Evolutionary conservation across 2,329 filamentous ascomycete genomes (phyloP), one percentile per base, ranked within the genome.

Genomic region (Xylaria sp.): DNA sequence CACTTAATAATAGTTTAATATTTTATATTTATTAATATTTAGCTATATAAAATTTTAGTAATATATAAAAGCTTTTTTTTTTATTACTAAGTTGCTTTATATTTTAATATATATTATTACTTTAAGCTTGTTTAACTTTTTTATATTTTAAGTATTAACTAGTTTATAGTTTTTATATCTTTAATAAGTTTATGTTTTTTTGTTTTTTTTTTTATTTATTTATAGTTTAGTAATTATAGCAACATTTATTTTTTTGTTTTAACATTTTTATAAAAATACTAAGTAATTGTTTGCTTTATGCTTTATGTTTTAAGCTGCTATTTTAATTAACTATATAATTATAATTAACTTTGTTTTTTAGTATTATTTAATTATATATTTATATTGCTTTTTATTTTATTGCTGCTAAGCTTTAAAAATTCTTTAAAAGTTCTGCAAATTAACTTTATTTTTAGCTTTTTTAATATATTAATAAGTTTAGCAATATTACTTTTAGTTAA

Each of bases 171-270:
- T 47, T 33, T 45, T 36, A 60, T 55, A 55, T 25, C 36, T 38
- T 53, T 38, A 44, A 55, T 54, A 53, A 4, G 1, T 65, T 60
- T 57, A 63, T 31, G 13, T 63, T 58, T 51, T 53, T 51, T 27
- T 60, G 11, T 51, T 58, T 31, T 6, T 27, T 57, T 27, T 36
- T 50, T 49, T 63, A 50, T 63, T 49, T 3, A 56, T 63, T 59
- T 64, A 64, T 39, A 58, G 17, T 45, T 65, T 60, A 13, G 60
- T 59, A 53, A 59, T 7, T 59, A 65, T 60, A 20, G 42, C 25
- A n/a, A 61, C 11, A 27, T 61, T 47, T 36, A 55, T 61, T 55
- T 61, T 55, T 61, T 61, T 55, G 29, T 61, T 58, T 58, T 61
- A 61, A 11, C 29, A 61, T 17, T 55, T 36, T 47, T 61, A 55